These are phyloP conservation scores for Tetradesmus obliquus DNA, from an alignment of 139 green algal species.

Conservation along the genomic window DNA sequence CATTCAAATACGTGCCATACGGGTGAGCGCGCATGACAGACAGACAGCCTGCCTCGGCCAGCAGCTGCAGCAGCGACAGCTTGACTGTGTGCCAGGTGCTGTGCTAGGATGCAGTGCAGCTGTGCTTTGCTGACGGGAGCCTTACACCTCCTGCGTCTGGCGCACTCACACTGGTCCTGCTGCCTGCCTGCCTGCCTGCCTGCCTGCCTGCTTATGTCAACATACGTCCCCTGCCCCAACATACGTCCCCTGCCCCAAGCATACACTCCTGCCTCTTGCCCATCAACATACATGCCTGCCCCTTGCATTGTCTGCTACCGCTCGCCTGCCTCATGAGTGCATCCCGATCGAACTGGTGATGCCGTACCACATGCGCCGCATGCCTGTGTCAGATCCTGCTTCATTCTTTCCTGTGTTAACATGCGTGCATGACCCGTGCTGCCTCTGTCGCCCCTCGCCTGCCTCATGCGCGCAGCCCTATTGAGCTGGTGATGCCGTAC, in stretches of 20 bases:
- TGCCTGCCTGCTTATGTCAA: too few species aligned
- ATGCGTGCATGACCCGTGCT: neutral
- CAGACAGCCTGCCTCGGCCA: neutral
- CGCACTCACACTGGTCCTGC: too few species aligned
- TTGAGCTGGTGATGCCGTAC: slow-evolving; percentile 46
- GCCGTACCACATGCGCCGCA: slow-evolving; percentile 43
- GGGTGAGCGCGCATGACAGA: slow-evolving; percentile 10
- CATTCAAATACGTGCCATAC: slow-evolving; percentile 49
- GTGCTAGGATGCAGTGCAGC: neutral
- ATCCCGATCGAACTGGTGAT: slow-evolving; percentile 19
- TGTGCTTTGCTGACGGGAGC: neutral
- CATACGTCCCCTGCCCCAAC: too few species aligned
- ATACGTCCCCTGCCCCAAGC: too few species aligned
- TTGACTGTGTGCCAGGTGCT: neutral
- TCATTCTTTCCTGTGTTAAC: neutral
- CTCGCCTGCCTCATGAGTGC: neutral
- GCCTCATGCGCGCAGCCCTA: neutral
- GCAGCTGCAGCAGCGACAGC: neutral
- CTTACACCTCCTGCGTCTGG: too few species aligned
- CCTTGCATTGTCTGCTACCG: neutral
- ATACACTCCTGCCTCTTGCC: too few species aligned
- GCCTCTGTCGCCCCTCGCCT: neutral
- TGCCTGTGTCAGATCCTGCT: neutral
- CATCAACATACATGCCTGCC: neutral
- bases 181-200: too few species aligned